A percentile compares a stretch with the other conserved stretches of the same genome.
Evolutionary conservation across 306 rosid species (phyloP).

Genomic region (Pyrus bretschneideri): DNA sequence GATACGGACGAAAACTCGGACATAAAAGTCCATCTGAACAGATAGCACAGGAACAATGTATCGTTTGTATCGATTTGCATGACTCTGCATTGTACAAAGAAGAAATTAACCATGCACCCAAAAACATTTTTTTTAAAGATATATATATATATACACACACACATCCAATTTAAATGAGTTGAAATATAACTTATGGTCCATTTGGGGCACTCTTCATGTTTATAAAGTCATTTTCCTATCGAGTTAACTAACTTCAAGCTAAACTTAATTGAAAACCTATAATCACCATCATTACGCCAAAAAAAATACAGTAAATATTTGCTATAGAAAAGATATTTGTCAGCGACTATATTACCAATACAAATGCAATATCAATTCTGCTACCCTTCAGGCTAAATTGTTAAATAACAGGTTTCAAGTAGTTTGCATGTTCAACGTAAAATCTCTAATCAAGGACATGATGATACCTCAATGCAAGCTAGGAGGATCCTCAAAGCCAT

Average conservation of each 20-base stretch:
- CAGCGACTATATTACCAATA: background rate
- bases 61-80: constrained; percentile 95
- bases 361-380: background rate
- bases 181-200: background rate
- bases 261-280: background rate
- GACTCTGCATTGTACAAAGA: constrained; percentile 66
- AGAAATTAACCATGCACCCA: background rate
- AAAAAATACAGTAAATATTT: background rate
- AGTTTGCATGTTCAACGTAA: background rate
- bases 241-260: background rate
- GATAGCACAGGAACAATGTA: constrained; percentile 94
- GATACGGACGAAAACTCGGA: constrained; percentile 87
- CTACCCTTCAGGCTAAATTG: background rate
- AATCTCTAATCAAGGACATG: constrained; percentile 2
- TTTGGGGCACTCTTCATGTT: background rate
- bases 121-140: background rate
- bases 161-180: background rate
- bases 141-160: too few species aligned
- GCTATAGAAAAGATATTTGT: background rate
- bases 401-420: background rate
- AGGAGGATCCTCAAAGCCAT: constrained; percentile 97
- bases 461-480: constrained; percentile 85
- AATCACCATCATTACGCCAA: background rate
- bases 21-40: constrained; percentile 87
- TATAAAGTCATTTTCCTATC: background rate